Percentiles rank a stretch among this genome's conserved stretches.
phyloP scores from a whole-genome alignment of 805 yeast species.

The Torulaspora franciscae region DNA sequence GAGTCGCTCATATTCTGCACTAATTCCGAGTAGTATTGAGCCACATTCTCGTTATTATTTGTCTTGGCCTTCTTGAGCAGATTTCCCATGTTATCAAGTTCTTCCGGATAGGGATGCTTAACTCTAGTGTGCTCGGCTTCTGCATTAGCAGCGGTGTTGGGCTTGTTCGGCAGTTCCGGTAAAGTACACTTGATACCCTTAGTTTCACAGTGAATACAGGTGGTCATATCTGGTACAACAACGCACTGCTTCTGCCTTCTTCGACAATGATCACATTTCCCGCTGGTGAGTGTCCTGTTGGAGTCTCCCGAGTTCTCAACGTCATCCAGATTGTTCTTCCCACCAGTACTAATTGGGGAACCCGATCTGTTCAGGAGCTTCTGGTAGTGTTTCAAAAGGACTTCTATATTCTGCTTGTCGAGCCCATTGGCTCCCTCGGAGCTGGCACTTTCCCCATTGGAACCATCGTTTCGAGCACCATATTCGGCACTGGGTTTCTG shows the following conservation, averaged over 20 bases:
- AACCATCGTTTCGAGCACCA: not conserved
- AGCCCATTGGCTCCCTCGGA: constrained; percentile 2
- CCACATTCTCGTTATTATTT: constrained; percentile 16
- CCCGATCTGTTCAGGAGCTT: constrained; percentile 21
- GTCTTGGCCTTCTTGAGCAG: constrained; percentile 21
- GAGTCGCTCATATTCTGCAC: constrained; percentile 23
- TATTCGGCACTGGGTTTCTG: not conserved
- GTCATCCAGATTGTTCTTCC: not conserved
- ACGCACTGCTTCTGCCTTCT: constrained; percentile 77
- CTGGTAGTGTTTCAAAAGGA: constrained; percentile 31
- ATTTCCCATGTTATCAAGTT: constrained; percentile 21
- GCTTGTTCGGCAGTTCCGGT: constrained; percentile 44
- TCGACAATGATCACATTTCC: constrained; percentile 73
- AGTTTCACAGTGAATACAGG: constrained; percentile 73
- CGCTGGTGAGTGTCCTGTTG: constrained; percentile 14
- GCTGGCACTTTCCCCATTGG: constrained; percentile 6
- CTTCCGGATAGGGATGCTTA: constrained; percentile 25
- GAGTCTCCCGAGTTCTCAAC: not conserved
- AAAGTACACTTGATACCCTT: constrained; percentile 73
- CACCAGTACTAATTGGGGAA: constrained; percentile 1
- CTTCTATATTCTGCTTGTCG: constrained; percentile 27
- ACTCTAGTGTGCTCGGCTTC: constrained; percentile 4
- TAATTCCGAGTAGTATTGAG: constrained; percentile 25
- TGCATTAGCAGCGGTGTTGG: not conserved
- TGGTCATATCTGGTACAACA: constrained; percentile 53